Base-by-base conservation (phyloP, 2,329 filamentous ascomycete species). In the Neopestalotiopsis rosae region DNA sequence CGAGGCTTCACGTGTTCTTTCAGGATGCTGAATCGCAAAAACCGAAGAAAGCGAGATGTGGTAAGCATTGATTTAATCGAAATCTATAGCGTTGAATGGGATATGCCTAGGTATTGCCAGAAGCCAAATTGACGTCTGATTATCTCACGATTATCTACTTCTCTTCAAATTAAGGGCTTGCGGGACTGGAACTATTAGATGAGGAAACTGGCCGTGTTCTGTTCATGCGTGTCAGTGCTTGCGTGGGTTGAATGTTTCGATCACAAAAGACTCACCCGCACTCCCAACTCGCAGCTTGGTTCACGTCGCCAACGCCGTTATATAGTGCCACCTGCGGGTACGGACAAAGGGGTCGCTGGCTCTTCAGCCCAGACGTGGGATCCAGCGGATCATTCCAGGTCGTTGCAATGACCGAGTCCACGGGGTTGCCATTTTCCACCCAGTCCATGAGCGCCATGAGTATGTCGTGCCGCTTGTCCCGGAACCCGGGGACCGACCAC, bases 281-380 rank as follows among this genome's bases (percentile, higher is more conserved):
- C 14, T 67, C 76, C 77, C 81, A 84, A 66, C 75, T 80, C 14
- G 69, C 67, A 10, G 80, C 76, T 10, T 75, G 67, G 49, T 79
- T 74, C 9, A 76, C 69, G 69, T 82, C 77, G 1, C 80, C 80
- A 3, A 24, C 56, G 6, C 78, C 78, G 24, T 77, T 73, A 74
- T 79, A 83, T 75, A n/a, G 77, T 71, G 79, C 75, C 65, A 77
- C 75, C 65, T 74, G 70, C 10, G 80, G 79, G 66, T 80, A 82
- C 28, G 79, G 77, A 73, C 87, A 88, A 65, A 88, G 74, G 5
- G 81, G 81, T 45, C 86, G 79, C 71, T 82, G 82, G 62, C 82
- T 82, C 61, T 81, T 71, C 0, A 88, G 77, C 0, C 80, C 84
- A 1, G 76, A 75, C 12, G 74, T 72, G 13, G 72, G 63, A 24